A percentile compares a stretch with the other conserved stretches of the same genome.
Evolutionary conservation across 257 asterid genomes (phyloP).

Genomic region (Coffea canephora): DNA sequence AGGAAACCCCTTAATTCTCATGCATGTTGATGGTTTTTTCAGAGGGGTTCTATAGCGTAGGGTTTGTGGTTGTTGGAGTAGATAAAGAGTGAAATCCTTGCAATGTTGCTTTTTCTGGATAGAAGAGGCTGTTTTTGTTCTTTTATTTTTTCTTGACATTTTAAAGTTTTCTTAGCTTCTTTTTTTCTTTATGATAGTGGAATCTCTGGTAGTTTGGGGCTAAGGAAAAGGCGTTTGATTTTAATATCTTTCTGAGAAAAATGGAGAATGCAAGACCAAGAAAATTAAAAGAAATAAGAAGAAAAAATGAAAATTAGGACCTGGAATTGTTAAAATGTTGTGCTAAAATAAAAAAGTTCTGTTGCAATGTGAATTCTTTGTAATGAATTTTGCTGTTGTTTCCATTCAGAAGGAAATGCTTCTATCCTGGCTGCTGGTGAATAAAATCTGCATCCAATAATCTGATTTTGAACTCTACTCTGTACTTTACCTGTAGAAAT

Average conservation of each 20-base stretch:
- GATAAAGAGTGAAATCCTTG: not conserved
- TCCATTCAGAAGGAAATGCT: not conserved
- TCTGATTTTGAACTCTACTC: not conserved
- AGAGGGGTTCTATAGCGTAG: not conserved
- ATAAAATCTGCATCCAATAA: not conserved
- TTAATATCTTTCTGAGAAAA: not conserved
- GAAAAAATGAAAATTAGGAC: not conserved
- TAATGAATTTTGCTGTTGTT: not conserved
- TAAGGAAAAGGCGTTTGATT: not conserved
- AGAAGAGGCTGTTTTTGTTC: not conserved
- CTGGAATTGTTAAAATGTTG: not conserved
- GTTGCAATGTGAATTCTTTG: not conserved
- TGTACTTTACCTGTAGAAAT: not conserved
- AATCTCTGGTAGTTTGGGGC: not conserved
- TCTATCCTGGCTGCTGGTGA: not conserved
- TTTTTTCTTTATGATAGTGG: not conserved
- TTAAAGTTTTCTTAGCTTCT: not conserved
- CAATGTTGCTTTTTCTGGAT: not conserved
- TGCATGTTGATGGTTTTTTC: not conserved
- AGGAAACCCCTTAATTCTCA: not conserved
- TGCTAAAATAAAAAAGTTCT: not conserved
- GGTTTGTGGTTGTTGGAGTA: not conserved
- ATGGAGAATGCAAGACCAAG: not conserved
- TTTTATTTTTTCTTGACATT: not conserved
- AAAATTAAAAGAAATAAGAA: too few species aligned